These are phyloP conservation scores for Chalciporus pseudorubinellus DNA, from an alignment of 768 basidiomycete species.

Conservation along the genomic window DNA sequence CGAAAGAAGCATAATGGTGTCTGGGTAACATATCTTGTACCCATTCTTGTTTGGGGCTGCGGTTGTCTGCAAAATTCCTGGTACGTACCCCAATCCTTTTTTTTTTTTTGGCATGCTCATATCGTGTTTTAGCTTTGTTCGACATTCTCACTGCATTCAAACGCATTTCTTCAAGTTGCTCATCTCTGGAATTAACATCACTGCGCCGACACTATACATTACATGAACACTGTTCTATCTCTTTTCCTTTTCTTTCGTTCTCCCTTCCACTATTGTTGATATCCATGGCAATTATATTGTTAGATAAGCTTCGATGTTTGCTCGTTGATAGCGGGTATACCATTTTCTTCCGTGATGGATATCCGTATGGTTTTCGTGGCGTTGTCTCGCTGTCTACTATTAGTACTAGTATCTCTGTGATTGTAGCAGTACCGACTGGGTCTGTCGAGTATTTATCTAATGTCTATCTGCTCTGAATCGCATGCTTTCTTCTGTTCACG, in stretches of 20 bases:
- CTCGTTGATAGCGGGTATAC: background rate
- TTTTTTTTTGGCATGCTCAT: slow-evolving; percentile 8
- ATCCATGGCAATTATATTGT: background rate
- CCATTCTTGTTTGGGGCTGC: slow-evolving; percentile 2
- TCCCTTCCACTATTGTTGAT: background rate
- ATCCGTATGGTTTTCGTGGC: background rate
- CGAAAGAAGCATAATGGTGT: slow-evolving; percentile 20
- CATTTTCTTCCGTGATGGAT: background rate
- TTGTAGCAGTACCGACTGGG: background rate
- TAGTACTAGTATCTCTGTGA: no score
- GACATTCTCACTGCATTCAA: slow-evolving; percentile 10
- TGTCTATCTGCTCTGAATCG: no score
- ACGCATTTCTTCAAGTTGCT: slow-evolving; percentile 1
- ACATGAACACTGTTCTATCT: background rate
- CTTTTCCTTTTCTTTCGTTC: slow-evolving; percentile 1
- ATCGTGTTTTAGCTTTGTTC: background rate
- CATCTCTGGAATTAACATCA: slow-evolving; percentile 6
- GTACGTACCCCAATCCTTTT: slow-evolving; percentile 3
- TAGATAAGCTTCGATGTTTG: background rate
- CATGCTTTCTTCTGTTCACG: no score
- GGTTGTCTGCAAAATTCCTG: background rate
- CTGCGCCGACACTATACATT: slow-evolving; percentile 2
- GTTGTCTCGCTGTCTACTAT: background rate
- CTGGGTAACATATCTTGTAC: slow-evolving; percentile 9
- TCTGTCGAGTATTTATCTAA: no score